Conservation (phyloP, 2,329 filamentous ascomycete species). For the Zymoseptoria brevis region DNA sequence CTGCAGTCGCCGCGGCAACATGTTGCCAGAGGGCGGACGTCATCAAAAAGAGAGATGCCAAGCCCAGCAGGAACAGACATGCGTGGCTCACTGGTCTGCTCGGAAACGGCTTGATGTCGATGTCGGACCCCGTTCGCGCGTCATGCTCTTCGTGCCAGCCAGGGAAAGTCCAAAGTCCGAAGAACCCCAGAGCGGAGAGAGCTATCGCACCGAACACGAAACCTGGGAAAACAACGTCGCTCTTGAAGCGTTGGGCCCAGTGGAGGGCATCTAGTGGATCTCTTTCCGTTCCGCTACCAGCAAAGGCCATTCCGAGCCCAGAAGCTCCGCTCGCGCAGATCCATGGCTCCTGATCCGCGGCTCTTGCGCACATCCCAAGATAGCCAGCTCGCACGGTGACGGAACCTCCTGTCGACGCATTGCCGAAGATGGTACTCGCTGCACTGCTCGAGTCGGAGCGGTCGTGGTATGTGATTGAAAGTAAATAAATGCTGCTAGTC, state of each 20-base stretch:
- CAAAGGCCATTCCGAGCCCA: constrained; percentile 2
- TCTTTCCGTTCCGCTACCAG: background rate
- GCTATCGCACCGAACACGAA: constrained; percentile 9
- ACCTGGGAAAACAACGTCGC: constrained; percentile 9
- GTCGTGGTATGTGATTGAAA: no score
- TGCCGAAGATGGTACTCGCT: no score
- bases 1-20: constrained; percentile 10
- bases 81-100: background rate
- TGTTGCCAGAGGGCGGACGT: constrained; percentile 14
- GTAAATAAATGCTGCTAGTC: no score
- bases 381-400: constrained; percentile 4
- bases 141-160: constrained; percentile 9
- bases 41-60: constrained; percentile 7
- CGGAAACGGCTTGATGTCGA: constrained; percentile 14
- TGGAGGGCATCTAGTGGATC: constrained; percentile 5
- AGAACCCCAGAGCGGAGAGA: constrained; percentile 2
- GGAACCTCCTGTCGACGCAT: no score
- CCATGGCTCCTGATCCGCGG: constrained; percentile 1
- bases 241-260: constrained; percentile 2
- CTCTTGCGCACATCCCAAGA: constrained; percentile 8
- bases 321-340: constrained; percentile 4
- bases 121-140: constrained; percentile 4
- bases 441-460: no score
- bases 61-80: background rate
- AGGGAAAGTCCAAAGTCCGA: constrained; percentile 8